Evolutionary conservation across 441 rosid genomes (phyloP).

Genomic region (Arabidopsis hybrid): DNA sequence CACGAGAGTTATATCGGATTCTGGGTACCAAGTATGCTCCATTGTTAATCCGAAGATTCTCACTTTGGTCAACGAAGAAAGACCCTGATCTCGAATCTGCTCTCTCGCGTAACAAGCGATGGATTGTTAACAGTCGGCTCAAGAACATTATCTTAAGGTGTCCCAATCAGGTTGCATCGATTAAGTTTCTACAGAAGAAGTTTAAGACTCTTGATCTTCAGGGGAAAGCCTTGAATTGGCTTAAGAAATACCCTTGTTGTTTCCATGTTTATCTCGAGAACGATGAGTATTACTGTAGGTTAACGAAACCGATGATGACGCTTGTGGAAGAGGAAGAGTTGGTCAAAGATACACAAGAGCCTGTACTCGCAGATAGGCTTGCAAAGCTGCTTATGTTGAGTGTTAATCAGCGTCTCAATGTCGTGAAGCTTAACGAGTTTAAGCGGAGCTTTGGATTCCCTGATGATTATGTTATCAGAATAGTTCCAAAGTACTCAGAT

Average conservation of each 20-base stretch:
- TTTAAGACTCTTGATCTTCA: conserved; percentile 93
- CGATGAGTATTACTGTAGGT: conserved; percentile 69
- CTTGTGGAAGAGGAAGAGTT: conserved; percentile 86
- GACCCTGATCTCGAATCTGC: conserved; percentile 83
- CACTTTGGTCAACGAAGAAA: conserved; percentile 93
- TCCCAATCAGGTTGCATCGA: conserved; percentile 67
- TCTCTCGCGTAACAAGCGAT: conserved; percentile 78
- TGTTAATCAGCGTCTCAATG: conserved; percentile 72
- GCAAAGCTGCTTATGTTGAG: conserved; percentile 89
- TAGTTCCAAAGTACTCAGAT: conserved; percentile 68
- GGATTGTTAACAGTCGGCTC: conserved; percentile 88
- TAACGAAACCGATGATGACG: conserved; percentile 76
- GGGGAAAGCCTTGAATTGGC: conserved; percentile 93
- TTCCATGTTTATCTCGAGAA: conserved; percentile 65
- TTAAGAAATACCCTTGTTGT: conserved; percentile 88
- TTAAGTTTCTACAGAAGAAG: conserved; percentile 84
- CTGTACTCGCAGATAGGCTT: conserved; percentile 58
- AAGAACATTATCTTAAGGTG: conserved; percentile 78
- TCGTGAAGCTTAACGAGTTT: conserved; percentile 75
- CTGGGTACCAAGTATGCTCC: conserved; percentile 31
- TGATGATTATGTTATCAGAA: conserved; percentile 80
- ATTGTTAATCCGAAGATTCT: conserved; percentile 55
- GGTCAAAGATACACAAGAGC: conserved; percentile 74
- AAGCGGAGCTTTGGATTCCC: conserved; percentile 83
- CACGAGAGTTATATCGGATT: background rate